Evolutionary conservation across 805 yeast species (phyloP), one percentile per base, ranked within the genome.

Genomic region (Candida sanyiensis): DNA sequence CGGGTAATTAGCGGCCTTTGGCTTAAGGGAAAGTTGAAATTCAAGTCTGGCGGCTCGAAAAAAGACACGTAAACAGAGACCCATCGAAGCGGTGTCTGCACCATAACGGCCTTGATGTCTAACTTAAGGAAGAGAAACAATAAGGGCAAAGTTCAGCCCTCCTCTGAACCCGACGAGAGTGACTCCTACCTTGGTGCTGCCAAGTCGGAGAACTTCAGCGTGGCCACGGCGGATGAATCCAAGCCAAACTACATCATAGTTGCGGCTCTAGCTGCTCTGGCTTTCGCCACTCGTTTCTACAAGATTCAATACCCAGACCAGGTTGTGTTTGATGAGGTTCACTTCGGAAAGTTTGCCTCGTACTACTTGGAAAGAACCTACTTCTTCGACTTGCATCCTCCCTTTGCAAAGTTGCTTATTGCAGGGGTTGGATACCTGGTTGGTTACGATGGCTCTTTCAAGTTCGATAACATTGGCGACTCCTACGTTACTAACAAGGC

Each of bases 371-470:
- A 90, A 61, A 73, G 96, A 46, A 83, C 96, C 0, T 93, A 85
- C 61, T 93, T 87, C 61, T 93, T 93, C 56, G 99, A 93, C 63
- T 77, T 93, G 37, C 99, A 93, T 64, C 99, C 99, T 8, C 99
- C 99, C 17, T 86, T 93, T 62, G 98, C 96, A 39, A 93, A 93
- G 61, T 70, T 93, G 59, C 69, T 89, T 49, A 86, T 90, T 62
- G 97, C 97, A 0, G 72, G 80, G 42, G 86, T 82, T 28, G 99
- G 98, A 30, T 87, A 81, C 70, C 52, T 93, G 18, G 77, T 82
- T 37, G 96, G 97, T 3, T 93, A 86, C 60, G 79, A 83, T 54
- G 99, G 99, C n/a, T 61, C 73, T 10, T 93, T 88, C 70, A 86
- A 88, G 61, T 93, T 90, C 54, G 95, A 88, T 46, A 77, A 73